Evolutionary conservation across 352 stramenopile genomes (phyloP), one percentile per base, ranked within the genome.

Genomic region (Phytophthora sp.): DNA sequence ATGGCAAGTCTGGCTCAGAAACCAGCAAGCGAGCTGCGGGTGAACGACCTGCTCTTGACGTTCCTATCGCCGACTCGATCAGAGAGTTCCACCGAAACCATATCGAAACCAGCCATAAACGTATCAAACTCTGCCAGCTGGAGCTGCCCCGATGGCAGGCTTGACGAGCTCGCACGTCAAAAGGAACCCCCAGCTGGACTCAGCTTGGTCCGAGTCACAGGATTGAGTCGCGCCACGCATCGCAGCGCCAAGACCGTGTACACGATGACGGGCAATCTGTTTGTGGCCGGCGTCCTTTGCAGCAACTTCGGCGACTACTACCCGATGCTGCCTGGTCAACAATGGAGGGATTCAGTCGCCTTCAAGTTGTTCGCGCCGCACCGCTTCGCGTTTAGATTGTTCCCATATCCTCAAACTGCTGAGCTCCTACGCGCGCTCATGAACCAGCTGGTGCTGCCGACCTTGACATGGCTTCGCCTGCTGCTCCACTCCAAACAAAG

Each of bases 221-320:
- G 52, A 36, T 67, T 89, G 35, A 67, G 47, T 7, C 24, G 24
- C 7, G 66, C 74, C 31, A 63, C 47, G 23, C 70, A 55, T 21
- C 64, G 50, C 13, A 68, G 76, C 2, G 80, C 75, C 23, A 66
- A 84, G 36, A 91, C 81, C 3, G 74, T 91, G 29, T 91, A 91
- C 75, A 90, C 81, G 7, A 81, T 68, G 33, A 74, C 73, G n/a
- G 82, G 83, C 64, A 89, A 84, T 45, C 18, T 91, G 41, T 77
- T 93, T 50, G 79, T 91, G 42, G 70, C 88, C 42, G 80, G 80
- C 50, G 79, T 81, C 57, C 68, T 91, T 38, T 93, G 84, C 64
- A 90, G 82, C 63, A 93, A 89, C 75, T 93, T 91, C 47, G 84
- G 80, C 50, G 82, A 90, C 69, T 77, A 78, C 38, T 93, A 93